Conservation (phyloP, 2,329 filamentous ascomycete genomes). For the Kalmusia sp. region DNA sequence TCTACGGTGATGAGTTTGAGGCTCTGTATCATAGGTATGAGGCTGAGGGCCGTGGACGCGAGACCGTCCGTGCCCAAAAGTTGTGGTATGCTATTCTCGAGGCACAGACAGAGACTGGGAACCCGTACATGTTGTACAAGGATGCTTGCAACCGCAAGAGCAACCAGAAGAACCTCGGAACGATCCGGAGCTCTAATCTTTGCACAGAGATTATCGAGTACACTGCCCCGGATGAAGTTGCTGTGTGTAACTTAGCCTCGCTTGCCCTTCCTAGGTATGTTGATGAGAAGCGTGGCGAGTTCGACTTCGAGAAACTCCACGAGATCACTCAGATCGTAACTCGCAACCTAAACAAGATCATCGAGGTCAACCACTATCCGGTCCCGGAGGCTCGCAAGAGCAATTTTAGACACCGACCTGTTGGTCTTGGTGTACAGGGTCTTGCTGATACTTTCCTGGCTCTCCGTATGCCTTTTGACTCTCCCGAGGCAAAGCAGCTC, state of each 20-base stretch:
- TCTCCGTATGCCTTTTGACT: constrained; percentile 95
- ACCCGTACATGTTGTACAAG: constrained; percentile 99
- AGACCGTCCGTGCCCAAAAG: constrained; percentile 96
- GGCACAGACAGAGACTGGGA: constrained; percentile 97
- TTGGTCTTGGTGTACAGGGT: constrained; percentile 96
- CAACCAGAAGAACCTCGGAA: constrained; percentile 99
- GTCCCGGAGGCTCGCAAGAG: constrained; percentile 91
- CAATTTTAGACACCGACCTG: constrained; percentile 96
- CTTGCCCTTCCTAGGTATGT: constrained; percentile 90
- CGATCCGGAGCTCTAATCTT: constrained; percentile 97
- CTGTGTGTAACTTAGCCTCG: constrained; percentile 97
- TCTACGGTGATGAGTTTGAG: constrained; percentile 97
- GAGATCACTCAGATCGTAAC: constrained; percentile 92
- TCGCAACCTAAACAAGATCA: constrained; percentile 96
- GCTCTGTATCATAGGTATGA: constrained; percentile 92
- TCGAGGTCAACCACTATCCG: constrained; percentile 98
- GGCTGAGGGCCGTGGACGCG: constrained; percentile 82
- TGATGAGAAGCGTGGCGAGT: constrained; percentile 81
- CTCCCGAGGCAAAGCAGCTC: constrained; percentile 87
- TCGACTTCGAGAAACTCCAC: constrained; percentile 97
- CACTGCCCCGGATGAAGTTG: constrained; percentile 95
- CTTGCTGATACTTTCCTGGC: constrained; percentile 98
- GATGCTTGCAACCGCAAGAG: constrained; percentile 98
- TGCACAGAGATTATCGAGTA: constrained; percentile 99
- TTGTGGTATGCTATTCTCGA: constrained; percentile 99